Percentiles rank a stretch among this genome's conserved stretches.
phyloP scores from a whole-genome alignment of 2,329 filamentous ascomycete species.

The Colletotrichum camelliae region DNA sequence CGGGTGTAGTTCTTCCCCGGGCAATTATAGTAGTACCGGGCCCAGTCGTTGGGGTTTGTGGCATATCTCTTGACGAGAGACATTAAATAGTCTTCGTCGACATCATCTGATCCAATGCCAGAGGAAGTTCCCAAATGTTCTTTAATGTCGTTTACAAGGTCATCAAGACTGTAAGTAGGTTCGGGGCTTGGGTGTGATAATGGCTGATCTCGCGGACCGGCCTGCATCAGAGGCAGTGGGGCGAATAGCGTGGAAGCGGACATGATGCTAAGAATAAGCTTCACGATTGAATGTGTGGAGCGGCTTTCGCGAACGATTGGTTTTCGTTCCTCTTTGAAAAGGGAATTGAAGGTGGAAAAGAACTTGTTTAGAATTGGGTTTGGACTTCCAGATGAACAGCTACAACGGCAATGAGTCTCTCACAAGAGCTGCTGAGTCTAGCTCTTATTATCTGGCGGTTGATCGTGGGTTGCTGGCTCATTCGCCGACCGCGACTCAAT shows the following conservation, averaged over 20 bases:
- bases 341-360: background rate
- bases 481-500: background rate
- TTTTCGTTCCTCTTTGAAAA: background rate
- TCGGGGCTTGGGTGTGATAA: background rate
- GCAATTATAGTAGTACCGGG: background rate
- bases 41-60: background rate
- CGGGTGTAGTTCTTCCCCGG: background rate
- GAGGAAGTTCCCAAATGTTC: background rate
- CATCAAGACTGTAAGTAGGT: background rate
- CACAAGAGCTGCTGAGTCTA: background rate
- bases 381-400: background rate
- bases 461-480: background rate
- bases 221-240: background rate
- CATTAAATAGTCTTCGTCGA: background rate
- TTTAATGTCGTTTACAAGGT: background rate
- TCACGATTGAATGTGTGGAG: background rate
- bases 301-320: background rate
- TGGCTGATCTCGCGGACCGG: background rate
- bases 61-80: background rate
- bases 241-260: background rate
- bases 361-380: background rate
- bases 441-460: background rate
- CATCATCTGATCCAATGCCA: background rate
- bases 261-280: background rate
- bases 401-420: background rate